Evolutionary conservation across 2,329 filamentous ascomycete species (phyloP), one percentile per base, ranked within the genome.

Genomic region (Laburnicola sp.): DNA sequence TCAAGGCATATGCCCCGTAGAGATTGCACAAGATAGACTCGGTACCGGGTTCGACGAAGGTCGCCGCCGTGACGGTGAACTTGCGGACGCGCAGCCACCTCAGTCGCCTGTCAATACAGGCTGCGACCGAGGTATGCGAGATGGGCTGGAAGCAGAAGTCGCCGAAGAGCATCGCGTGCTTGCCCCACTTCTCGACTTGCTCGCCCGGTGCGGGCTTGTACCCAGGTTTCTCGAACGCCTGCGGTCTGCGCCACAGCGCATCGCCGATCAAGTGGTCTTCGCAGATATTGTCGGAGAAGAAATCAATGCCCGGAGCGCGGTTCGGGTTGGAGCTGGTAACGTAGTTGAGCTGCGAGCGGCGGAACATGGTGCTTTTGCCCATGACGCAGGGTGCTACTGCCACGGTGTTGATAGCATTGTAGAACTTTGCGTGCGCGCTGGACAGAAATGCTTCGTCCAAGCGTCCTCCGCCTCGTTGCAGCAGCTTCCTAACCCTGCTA

Each of bases 291-390:
- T 90, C 82, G 2, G 91, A 96, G 75, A 99, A 99, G 74, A 86
- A 92, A 73, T 97, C 91, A 58, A 99, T 86, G 0, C 94, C 95
- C 0, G 75, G 85, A 70, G 67, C 79, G 80, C 58, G 66, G 73
- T 45, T 70, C 43, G 31, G 81, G 71, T 65, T 82, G 73, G 28
- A 85, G 0, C 73, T 63, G 0, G 85, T 87, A 6, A 94, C 82
- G 58, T 82, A 82, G 72, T 97, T 84, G 31, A 99, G 84, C 65
- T 99, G 93, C 0, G 90, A 89, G 55, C 88, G 89, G 52, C 94
- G 88, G 75, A 97, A 99, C 92, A 99, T 97, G 76, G 95, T 97
- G 65, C 91, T 96, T 76, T 99, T 99, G 44, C 94, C 94, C 22
- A 97, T 87, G 51, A 96, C 88, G 73, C 94, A 99, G 6, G 95